phyloP scores from a whole-genome alignment of 768 basidiomycete genomes.

The Suillus decipiens region DNA sequence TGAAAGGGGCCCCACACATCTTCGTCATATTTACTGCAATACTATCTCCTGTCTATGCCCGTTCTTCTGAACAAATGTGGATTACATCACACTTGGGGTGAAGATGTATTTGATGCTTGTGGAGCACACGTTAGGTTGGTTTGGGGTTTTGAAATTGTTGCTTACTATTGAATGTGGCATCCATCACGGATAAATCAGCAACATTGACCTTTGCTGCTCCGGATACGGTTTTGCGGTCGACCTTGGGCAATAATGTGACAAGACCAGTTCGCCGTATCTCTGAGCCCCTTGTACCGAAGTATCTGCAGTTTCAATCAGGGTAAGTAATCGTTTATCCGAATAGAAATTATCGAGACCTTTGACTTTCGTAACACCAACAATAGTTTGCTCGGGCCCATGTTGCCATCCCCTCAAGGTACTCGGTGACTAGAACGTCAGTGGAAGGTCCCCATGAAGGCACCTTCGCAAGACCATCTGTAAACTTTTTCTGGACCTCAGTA shows the following conservation, averaged over 20 bases:
- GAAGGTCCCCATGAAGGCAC: slow-evolving; percentile 31
- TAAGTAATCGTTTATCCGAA: neutral
- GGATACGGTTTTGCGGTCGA: neutral
- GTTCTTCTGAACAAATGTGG: neutral
- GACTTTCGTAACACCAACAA: slow-evolving; percentile 34
- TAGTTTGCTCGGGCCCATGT: slow-evolving; percentile 30
- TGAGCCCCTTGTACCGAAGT: slow-evolving; percentile 31
- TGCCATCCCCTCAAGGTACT: slow-evolving; percentile 28
- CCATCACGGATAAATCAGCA: neutral
- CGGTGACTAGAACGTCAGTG: slow-evolving; percentile 25
- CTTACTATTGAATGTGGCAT: neutral
- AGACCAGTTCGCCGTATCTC: slow-evolving; percentile 24
- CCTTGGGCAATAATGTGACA: slow-evolving; percentile 9
- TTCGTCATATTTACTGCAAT: neutral
- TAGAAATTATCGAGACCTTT: neutral
- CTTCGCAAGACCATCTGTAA: slow-evolving; percentile 21
- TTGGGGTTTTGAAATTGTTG: neutral
- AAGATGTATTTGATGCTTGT: neutral
- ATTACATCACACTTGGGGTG: neutral
- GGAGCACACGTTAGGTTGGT: neutral
- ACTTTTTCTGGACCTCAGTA: slow-evolving; percentile 15
- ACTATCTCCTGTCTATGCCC: neutral
- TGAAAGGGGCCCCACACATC: neutral
- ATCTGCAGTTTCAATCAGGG: slow-evolving; percentile 15
- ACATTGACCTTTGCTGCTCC: neutral